These are phyloP conservation scores for Aspergillus diversus DNA, from an alignment of 495 filamentous ascomycete genomes.

Conservation along the genomic window DNA sequence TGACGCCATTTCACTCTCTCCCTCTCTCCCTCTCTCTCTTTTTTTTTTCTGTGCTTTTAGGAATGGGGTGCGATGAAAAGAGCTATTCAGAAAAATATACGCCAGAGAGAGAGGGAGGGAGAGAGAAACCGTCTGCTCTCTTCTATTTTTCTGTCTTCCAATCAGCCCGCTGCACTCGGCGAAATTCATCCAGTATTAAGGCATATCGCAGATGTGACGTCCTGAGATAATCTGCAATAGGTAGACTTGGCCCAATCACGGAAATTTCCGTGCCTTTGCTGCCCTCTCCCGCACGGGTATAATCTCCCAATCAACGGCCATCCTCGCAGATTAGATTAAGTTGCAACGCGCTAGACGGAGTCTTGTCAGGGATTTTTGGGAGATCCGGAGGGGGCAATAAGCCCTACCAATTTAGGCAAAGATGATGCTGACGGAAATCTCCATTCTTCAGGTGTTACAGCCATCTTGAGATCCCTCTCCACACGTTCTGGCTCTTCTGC, in stretches of 20 bases:
- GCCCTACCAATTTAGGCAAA: no score
- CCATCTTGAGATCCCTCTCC: no score
- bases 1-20: background rate
- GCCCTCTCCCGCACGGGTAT: background rate
- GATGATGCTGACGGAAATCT: no score
- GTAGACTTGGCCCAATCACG: background rate
- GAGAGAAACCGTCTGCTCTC: background rate
- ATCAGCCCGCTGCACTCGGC: background rate
- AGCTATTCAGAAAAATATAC: background rate
- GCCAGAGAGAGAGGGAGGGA: background rate
- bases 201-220: background rate
- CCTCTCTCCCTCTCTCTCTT: no score
- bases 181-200: background rate
- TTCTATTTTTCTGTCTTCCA: background rate
- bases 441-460: no score
- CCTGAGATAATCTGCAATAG: background rate
- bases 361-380: background rate
- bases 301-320: background rate
- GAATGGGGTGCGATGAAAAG: background rate
- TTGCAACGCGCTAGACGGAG: background rate
- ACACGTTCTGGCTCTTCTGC: no score
- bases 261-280: background rate
- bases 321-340: background rate
- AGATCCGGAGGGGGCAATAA: background rate
- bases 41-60: background rate